A percentile compares a stretch with the other conserved stretches of the same genome.
Evolutionary conservation across 208 protist species (phyloP).

Genomic region (Leptomonas seymouri): DNA sequence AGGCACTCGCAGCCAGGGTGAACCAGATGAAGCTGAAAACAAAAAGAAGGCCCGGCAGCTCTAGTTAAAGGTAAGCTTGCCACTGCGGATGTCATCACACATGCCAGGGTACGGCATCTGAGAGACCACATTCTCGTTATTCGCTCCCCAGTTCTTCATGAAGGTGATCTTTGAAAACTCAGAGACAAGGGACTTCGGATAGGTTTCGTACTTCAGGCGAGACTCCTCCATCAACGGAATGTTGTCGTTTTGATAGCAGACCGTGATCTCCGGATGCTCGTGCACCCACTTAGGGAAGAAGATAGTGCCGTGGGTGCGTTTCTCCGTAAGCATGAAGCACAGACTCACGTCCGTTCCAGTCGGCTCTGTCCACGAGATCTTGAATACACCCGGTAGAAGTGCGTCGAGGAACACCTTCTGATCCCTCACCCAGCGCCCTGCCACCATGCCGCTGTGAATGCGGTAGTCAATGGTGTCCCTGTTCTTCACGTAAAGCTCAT

Average conservation of each 20-base stretch:
- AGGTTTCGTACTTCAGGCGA: conserved; percentile 12
- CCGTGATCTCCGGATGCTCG: conserved; percentile 1
- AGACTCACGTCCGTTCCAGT: conserved; percentile 13
- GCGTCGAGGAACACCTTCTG: conserved; percentile 6
- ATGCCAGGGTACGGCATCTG: conserved; percentile 16
- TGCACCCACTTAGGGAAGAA: conserved; percentile 13
- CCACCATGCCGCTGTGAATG: conserved; percentile 8
- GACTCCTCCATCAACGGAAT: conserved; percentile 13
- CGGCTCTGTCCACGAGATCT: conserved; percentile 13
- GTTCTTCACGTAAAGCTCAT: conserved; percentile 21
- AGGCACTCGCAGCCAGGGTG: no score
- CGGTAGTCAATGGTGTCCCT: conserved; percentile 16
- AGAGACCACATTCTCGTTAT: conserved; percentile 15
- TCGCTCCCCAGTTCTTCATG: conserved; percentile 15
- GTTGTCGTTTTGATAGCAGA: conserved; percentile 9
- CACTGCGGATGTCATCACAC: conserved; percentile 6
- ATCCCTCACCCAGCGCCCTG: conserved; percentile 7
- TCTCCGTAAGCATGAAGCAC: conserved; percentile 12
- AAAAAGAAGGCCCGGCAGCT: neutral
- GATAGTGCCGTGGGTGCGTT: conserved; percentile 14
- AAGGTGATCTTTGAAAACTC: conserved; percentile 13
- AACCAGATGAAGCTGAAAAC: neutral
- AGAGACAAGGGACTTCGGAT: conserved; percentile 5
- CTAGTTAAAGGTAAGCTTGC: conserved; percentile 12
- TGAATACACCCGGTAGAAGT: conserved; percentile 11